Evolutionary conservation across 305 asterid genomes (phyloP), one percentile per base, ranked within the genome.

Genomic region (Ilex paraguariensis): DNA sequence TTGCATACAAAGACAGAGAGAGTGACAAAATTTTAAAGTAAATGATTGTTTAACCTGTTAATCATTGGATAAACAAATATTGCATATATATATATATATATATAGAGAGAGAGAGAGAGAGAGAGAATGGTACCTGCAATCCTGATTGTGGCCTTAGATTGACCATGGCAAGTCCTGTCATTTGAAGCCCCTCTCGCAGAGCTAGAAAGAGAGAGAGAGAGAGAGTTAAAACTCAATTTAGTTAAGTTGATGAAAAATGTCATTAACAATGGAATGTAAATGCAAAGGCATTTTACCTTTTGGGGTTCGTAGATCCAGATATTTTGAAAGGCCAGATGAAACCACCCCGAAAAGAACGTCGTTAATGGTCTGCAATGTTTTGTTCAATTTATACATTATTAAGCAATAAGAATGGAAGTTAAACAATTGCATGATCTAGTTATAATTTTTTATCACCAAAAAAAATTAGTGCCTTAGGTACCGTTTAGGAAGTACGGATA

Each of bases 81-180:
- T 36, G 28, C 28, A 21, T 36, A 7, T 7, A 36, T n/a, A n/a
- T n/a, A n/a, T n/a, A n/a, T n/a, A n/a, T n/a, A n/a, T n/a, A n/a
- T n/a, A n/a, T n/a, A n/a, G n/a, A n/a, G n/a, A n/a, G n/a, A n/a
- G n/a, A n/a, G 13, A 46, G 15, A 13, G 2, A 46, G 52, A 46
- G 15, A 13, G 13, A 10, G 15, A 46, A 46, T 46, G 15, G 15
- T 46, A 46, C 95, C 92, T 87, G 88, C 32, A 85, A 63, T 44
- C 88, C 95, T 21, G 77, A 42, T 42, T 79, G 85, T 30, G 84
- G 80, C 63, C 97, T 79, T 66, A 90, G 73, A 73, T 90, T 90
- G 31, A 84, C 87, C 96, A 90, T 90, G 32, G 89, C 81, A 68
- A 74, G 46, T 15, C 96, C 97, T 16, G 97, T 90, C 57, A 91